Conservation (phyloP, 768 basidiomycete genomes). For the Lentinula sp. region DNA sequence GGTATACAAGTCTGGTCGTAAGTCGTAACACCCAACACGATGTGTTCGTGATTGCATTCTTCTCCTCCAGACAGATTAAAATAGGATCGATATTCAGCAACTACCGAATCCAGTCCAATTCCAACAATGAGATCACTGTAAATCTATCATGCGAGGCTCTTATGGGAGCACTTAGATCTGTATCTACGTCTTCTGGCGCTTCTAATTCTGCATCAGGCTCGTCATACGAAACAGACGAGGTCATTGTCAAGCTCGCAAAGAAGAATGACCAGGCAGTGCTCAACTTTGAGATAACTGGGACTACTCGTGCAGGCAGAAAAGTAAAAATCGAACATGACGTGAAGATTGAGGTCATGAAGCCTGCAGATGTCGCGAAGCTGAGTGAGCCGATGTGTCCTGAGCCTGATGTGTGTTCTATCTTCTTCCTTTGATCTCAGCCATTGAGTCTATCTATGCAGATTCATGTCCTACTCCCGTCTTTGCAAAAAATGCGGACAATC, state of each 20-base stretch:
- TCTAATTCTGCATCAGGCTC: slow-evolving; percentile 4
- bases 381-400: slow-evolving; percentile 82
- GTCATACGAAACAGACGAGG: slow-evolving; percentile 4
- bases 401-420: slow-evolving; percentile 56
- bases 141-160: slow-evolving; percentile 70
- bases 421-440: background rate
- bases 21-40: slow-evolving; percentile 6
- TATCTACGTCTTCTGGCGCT: slow-evolving; percentile 36
- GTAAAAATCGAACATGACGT: slow-evolving; percentile 77
- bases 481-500: slow-evolving; percentile 72
- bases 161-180: slow-evolving; percentile 65
- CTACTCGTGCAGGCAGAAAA: slow-evolving; percentile 55
- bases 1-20: slow-evolving; percentile 82
- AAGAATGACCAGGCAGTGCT: slow-evolving; percentile 76
- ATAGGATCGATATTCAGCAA: slow-evolving; percentile 61
- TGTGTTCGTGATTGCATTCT: no score
- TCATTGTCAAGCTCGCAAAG: slow-evolving; percentile 83
- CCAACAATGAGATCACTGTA: slow-evolving; percentile 75
- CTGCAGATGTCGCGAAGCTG: slow-evolving; percentile 63
- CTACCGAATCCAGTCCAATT: slow-evolving; percentile 85
- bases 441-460: slow-evolving; percentile 36
- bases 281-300: slow-evolving; percentile 66
- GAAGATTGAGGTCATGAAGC: slow-evolving; percentile 73
- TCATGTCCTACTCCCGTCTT: slow-evolving; percentile 70
- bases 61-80: slow-evolving; percentile 47